Conservation (phyloP, 2,329 filamentous ascomycete genomes). For the Fusarium hostae region DNA sequence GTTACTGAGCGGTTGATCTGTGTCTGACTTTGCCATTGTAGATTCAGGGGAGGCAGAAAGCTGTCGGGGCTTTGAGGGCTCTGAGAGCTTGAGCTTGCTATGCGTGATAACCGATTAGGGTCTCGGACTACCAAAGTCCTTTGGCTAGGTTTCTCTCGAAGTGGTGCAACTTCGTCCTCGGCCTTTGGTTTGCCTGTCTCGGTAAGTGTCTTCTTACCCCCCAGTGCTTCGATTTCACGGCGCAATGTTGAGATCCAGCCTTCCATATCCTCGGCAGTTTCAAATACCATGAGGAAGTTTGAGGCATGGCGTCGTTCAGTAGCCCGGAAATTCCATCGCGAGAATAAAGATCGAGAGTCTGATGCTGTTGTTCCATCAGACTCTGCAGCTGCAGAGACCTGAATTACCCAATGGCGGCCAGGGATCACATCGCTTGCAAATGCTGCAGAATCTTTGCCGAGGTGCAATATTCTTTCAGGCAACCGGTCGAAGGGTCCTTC, state of each 20-base stretch:
- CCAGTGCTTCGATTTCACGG: constrained; percentile 75
- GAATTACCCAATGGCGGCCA: constrained; percentile 82
- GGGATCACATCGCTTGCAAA: constrained; percentile 85
- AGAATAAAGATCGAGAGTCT: constrained; percentile 71
- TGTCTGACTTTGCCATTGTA: constrained; percentile 19
- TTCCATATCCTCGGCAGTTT: constrained; percentile 79
- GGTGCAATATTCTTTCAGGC: constrained; percentile 78
- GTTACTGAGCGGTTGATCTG: constrained; percentile 23
- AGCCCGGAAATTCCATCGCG: constrained; percentile 69
- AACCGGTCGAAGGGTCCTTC: constrained; percentile 76
- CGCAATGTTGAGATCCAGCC: constrained; percentile 76
- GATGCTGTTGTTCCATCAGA: constrained; percentile 62
- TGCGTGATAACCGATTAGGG: constrained; percentile 57
- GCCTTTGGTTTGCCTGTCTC: constrained; percentile 67
- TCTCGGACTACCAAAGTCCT: constrained; percentile 61
- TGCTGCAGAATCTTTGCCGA: constrained; percentile 80
- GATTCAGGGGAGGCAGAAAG: constrained; percentile 29
- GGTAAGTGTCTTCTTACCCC: constrained; percentile 71
- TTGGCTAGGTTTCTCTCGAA: constrained; percentile 57
- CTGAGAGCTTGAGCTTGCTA: constrained; percentile 28
- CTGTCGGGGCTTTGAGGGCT: constrained; percentile 20
- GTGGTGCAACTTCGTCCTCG: constrained; percentile 50
- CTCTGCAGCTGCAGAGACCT: constrained; percentile 75
- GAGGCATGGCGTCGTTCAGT: constrained; percentile 66
- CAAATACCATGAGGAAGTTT: constrained; percentile 78